These are phyloP conservation scores for Thraustotheca clavata DNA, from an alignment of 352 stramenopile genomes.

Conservation along the genomic window DNA sequence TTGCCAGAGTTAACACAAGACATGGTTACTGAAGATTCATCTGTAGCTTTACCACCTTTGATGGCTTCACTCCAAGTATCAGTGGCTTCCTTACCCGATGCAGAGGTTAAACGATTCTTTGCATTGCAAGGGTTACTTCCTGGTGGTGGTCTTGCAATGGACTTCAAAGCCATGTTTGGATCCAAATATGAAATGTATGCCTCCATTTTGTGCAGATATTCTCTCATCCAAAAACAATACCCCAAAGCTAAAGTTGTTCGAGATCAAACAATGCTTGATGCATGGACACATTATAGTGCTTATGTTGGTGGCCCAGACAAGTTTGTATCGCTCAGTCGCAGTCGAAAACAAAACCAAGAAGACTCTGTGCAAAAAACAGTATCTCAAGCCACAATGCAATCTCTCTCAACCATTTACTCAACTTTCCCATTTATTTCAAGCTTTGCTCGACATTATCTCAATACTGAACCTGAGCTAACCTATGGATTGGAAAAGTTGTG, in stretches of 20 bases:
- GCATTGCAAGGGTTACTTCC: slow-evolving; percentile 57
- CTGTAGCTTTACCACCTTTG: slow-evolving; percentile 47
- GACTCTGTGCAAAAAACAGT: slow-evolving; percentile 56
- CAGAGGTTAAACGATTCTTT: slow-evolving; percentile 69
- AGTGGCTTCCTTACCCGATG: slow-evolving; percentile 55
- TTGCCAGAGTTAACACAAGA: slow-evolving; percentile 62
- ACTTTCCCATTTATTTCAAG: slow-evolving; percentile 81
- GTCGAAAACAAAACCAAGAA: slow-evolving; percentile 26
- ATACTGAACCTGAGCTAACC: not conserved
- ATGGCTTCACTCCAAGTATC: slow-evolving; percentile 67
- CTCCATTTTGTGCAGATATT: slow-evolving; percentile 62
- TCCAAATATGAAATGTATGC: slow-evolving; percentile 52
- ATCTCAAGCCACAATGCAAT: slow-evolving; percentile 60
- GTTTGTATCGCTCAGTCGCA: not conserved
- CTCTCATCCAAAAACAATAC: slow-evolving; percentile 43
- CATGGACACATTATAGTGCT: slow-evolving; percentile 59
- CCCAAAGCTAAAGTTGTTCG: slow-evolving; percentile 31
- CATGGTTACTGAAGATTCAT: slow-evolving; percentile 58
- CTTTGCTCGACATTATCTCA: slow-evolving; percentile 62
- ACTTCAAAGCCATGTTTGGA: slow-evolving; percentile 72
- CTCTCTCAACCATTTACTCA: slow-evolving; percentile 67
- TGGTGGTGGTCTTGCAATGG: slow-evolving; percentile 58
- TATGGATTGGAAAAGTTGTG: not conserved
- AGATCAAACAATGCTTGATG: slow-evolving; percentile 49
- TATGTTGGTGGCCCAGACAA: slow-evolving; percentile 41